Evolutionary conservation across 2,329 filamentous ascomycete genomes (phyloP).

Genomic region (Fusarium cicatricum): DNA sequence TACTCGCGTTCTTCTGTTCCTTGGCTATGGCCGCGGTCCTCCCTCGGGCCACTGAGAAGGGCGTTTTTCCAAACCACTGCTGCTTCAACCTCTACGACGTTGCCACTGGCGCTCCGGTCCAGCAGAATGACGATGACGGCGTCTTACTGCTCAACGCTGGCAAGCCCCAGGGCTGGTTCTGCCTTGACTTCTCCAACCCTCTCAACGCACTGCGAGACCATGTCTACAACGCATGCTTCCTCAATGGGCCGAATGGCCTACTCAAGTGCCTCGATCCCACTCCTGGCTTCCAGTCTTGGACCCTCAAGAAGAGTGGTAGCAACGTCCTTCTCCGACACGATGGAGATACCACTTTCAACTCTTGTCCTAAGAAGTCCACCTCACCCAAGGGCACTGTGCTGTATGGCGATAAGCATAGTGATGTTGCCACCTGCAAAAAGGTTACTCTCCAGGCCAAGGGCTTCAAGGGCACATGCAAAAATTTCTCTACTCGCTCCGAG

Average conservation of each 20-base stretch:
- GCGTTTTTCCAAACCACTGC: constrained; percentile 38
- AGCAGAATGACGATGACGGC: constrained; percentile 40
- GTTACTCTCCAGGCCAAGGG: constrained; percentile 38
- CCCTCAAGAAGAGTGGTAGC: constrained; percentile 33
- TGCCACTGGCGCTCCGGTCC: constrained; percentile 34
- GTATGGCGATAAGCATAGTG: constrained; percentile 29
- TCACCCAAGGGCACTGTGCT: constrained; percentile 36
- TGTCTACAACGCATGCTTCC: constrained; percentile 46
- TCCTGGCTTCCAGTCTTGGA: constrained; percentile 42
- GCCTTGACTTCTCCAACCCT: constrained; percentile 39
- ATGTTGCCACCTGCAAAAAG: constrained; percentile 35
- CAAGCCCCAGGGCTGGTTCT: constrained; percentile 43
- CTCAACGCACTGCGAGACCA: constrained; percentile 42
- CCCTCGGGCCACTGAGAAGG: constrained; percentile 19
- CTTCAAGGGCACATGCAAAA: constrained; percentile 42
- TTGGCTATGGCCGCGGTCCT: constrained; percentile 36
- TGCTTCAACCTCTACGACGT: constrained; percentile 46
- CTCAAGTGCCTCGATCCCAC: constrained; percentile 47
- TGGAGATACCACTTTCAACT: constrained; percentile 34
- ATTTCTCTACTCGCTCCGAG: constrained; percentile 14
- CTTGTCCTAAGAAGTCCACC: constrained; percentile 35
- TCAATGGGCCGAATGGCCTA: constrained; percentile 33
- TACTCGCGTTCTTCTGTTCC: constrained; percentile 32
- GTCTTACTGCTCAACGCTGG: constrained; percentile 40
- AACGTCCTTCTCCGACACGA: constrained; percentile 39